phyloP scores from a whole-genome alignment of 2,329 filamentous ascomycete genomes.

The Talaromyces sp. region DNA sequence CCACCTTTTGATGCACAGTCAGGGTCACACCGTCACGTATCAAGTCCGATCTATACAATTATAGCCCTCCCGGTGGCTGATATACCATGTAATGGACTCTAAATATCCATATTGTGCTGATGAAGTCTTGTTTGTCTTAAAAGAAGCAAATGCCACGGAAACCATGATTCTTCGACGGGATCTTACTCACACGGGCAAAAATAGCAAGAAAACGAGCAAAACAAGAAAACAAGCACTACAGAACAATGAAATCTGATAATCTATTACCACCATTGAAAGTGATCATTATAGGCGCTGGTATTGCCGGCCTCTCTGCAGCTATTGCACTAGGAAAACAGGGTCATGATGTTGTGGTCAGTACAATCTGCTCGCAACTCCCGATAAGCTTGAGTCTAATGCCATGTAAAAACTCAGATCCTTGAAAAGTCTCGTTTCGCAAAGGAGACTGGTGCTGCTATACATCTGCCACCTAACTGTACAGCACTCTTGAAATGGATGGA shows the following conservation, averaged over 20 bases:
- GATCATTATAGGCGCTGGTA: conserved; percentile 33
- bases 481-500: not conserved
- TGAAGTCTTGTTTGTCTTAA: too few species aligned
- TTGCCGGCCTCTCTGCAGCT: conserved; percentile 33
- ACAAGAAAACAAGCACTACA: too few species aligned
- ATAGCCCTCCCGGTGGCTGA: not conserved
- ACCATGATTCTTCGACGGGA: too few species aligned
- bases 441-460: not conserved
- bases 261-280: not conserved
- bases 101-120: too few species aligned
- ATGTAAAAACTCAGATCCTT: not conserved
- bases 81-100: not conserved
- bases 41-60: too few species aligned
- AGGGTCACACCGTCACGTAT: too few species aligned
- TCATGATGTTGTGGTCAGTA: conserved; percentile 25
- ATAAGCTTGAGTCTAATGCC: not conserved
- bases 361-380: not conserved
- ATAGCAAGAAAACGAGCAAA: too few species aligned
- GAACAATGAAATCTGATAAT: not conserved
- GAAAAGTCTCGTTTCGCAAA: not conserved
- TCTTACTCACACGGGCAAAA: too few species aligned
- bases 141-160: too few species aligned
- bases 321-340: conserved; percentile 34
- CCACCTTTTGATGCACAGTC: not conserved
- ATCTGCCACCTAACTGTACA: not conserved